Evolutionary conservation across 2,329 filamentous ascomycete species (phyloP).

Genomic region (Fusarium neocosmosporiellum): DNA sequence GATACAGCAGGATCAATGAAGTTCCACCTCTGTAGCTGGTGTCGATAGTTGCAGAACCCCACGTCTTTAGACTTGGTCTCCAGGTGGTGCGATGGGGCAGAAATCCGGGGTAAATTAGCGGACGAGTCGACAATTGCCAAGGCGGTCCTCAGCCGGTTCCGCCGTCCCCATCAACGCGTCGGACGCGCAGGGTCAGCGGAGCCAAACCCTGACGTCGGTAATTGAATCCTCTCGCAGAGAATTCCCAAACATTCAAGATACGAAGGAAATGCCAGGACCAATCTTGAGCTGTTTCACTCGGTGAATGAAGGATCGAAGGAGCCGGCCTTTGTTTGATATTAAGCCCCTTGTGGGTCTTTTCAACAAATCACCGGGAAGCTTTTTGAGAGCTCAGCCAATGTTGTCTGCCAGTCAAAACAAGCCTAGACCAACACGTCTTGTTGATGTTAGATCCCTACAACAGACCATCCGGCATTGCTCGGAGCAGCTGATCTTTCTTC

Average conservation of each 20-base stretch:
- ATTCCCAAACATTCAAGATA: not conserved
- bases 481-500: not conserved
- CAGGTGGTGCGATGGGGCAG: not conserved
- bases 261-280: not conserved
- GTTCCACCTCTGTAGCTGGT: not conserved
- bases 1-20: not conserved
- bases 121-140: not conserved
- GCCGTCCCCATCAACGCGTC: not conserved
- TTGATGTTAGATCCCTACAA: not conserved
- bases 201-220: not conserved
- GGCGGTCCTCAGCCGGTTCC: not conserved
- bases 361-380: not conserved
- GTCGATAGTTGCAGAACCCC: not conserved
- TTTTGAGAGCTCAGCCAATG: not conserved
- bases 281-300: too few species aligned
- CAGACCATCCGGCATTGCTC: not conserved
- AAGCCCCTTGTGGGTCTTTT: too few species aligned
- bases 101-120: not conserved
- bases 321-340: too few species aligned
- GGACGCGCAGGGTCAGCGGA: not conserved
- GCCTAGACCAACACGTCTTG: not conserved
- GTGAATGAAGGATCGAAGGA: not conserved
- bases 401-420: not conserved
- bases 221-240: not conserved
- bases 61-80: not conserved